Base-by-base conservation (phyloP, 2,329 filamentous ascomycete species). In the Botrytis galanthina region DNA sequence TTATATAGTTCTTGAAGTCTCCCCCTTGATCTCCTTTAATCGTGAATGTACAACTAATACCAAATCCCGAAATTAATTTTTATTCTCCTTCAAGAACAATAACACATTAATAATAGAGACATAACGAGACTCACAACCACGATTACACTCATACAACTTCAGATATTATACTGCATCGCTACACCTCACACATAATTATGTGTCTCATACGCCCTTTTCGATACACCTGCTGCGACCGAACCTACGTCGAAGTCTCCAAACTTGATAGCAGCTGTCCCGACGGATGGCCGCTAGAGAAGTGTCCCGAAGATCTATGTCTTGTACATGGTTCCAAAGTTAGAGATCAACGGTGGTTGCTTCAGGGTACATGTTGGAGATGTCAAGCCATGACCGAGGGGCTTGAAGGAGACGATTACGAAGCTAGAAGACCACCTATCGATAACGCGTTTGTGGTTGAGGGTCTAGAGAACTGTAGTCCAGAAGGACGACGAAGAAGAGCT, bases 361-460 rank as follows among this genome's bases (percentile, higher is more conserved):
- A 5, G 20, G 78, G 75, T 16, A 61, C 35, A 6, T 80, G 79
- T 73, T 80, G 79, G 79, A 73, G 78, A 73, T 80, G 79, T 60
- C 60, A 75, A 60, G 77, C 77, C 44, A 39, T 70, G 16, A 6
- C 4, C 18, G 22, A 32, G 8, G 70, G 75, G 1, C 54, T 72
- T 29, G 20, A 22, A 39, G 70, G 57, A 5, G 37, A 61, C 3
- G 69, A 75, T 29, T 73, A 76, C 44, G 76, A 79, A 57, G 61
- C 46, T n/a, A 54, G 75, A 51, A 71, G 79, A 64, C 79, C 79
- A 4, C 73, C 42, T 51, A 75, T 80, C 54, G 78, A 80, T 62
- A 76, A 66, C 32, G 78, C 79, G 18, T 62, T 51, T 29, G 72
- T 78, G 35, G 75, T 75, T 10, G 70, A 74, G 37, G 76, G 78